Percentiles rank a stretch among this genome's conserved stretches.
Conservation (phyloP, 1,284 basidiomycete genomes). For the Singerocomus rubriflavus region DNA sequence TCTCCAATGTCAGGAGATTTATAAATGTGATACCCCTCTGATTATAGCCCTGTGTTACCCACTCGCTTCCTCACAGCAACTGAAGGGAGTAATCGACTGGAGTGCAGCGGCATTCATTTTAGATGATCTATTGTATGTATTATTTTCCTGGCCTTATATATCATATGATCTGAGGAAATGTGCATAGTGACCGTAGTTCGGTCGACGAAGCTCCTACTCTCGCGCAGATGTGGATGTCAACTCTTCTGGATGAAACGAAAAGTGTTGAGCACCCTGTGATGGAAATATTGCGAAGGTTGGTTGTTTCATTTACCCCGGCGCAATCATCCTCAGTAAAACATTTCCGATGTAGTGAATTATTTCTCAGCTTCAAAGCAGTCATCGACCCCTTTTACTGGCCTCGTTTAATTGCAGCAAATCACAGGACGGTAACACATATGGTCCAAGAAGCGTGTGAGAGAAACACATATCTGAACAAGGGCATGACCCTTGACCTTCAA, state of each 20-base stretch:
- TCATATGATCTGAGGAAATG: not conserved
- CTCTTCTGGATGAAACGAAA: not conserved
- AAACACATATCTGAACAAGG: not conserved
- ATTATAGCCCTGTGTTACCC: conserved; percentile 12
- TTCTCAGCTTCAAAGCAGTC: not conserved
- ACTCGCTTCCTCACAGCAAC: conserved; percentile 13
- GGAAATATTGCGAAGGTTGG: not conserved
- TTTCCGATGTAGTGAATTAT: not conserved
- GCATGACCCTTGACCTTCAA: not conserved
- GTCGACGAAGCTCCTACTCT: not conserved
- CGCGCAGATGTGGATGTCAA: not conserved
- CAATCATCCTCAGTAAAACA: not conserved
- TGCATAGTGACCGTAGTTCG: not conserved
- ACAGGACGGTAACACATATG: not conserved
- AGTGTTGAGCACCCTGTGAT: not conserved
- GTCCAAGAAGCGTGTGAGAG: not conserved
- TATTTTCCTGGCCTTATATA: conserved; percentile 17
- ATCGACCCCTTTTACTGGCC: not conserved
- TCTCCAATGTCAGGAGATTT: no score
- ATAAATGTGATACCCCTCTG: not conserved
- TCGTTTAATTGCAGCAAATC: not conserved
- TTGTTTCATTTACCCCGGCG: not conserved
- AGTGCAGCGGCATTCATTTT: conserved; percentile 2
- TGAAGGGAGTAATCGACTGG: conserved; percentile 18
- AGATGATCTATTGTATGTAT: not conserved